These are phyloP conservation scores for Amniculicola lignicola DNA, from an alignment of 495 filamentous ascomycete genomes.

Conservation along the genomic window DNA sequence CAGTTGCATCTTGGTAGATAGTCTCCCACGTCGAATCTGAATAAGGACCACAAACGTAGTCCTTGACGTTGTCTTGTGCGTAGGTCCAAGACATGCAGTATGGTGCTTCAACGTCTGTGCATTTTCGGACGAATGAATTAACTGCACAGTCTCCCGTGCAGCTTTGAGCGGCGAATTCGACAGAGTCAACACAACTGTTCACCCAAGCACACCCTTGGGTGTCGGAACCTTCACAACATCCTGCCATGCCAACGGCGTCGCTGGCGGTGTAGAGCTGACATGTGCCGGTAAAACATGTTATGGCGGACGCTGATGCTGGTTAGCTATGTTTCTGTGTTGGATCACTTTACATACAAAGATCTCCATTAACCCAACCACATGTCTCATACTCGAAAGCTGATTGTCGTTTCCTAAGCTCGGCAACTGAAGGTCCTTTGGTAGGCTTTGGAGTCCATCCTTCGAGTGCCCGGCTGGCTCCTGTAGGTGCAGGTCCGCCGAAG, in stretches of 20 bases:
- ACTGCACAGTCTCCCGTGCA: conserved; percentile 18
- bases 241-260: conserved; percentile 22
- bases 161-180: neutral
- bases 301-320: conserved; percentile 8
- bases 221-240: conserved; percentile 28
- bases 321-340: neutral
- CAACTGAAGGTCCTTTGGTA: conserved; percentile 24
- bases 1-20: conserved; percentile 13
- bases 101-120: conserved; percentile 11
- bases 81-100: conserved; percentile 35
- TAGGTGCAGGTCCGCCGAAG: conserved; percentile 29
- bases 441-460: conserved; percentile 24
- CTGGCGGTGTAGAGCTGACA: conserved; percentile 24
- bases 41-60: conserved; percentile 25
- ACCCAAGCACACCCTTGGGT: conserved; percentile 30
- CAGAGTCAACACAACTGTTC: conserved; percentile 28
- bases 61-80: conserved; percentile 14
- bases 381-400: conserved; percentile 14
- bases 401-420: conserved; percentile 19
- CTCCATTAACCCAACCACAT: conserved; percentile 28
- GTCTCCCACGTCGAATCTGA: conserved; percentile 5
- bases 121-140: conserved; percentile 32
- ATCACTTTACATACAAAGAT: conserved; percentile 10
- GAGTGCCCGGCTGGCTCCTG: conserved; percentile 2
- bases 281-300: conserved; percentile 19